Conservation (phyloP, 2,329 filamentous ascomycete species). For the Myriangium duriaei region DNA sequence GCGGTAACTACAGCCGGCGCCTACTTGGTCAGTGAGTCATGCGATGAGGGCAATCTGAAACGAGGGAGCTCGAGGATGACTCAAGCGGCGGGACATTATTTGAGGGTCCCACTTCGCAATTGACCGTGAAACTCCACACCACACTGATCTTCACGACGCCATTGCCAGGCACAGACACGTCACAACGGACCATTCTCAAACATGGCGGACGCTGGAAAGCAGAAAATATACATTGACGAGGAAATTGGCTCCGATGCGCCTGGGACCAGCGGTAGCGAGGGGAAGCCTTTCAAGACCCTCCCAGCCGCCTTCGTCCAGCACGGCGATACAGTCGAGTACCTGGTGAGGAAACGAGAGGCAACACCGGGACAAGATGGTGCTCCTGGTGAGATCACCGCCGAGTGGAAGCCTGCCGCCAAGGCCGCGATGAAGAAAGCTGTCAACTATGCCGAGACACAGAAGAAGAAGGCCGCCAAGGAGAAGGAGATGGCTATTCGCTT, state of each 20-base stretch:
- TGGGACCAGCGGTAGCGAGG: conserved; percentile 36
- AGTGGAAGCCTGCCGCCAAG: conserved; percentile 75
- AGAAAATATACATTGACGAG: conserved; percentile 64
- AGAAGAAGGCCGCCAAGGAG: conserved; percentile 75
- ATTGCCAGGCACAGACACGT: background rate
- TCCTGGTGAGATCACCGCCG: conserved; percentile 50
- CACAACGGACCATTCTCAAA: conserved; percentile 1
- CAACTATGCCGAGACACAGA: conserved; percentile 59
- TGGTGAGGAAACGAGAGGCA: conserved; percentile 55
- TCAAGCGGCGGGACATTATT: background rate
- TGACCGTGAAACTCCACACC: background rate
- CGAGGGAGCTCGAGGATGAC: no score
- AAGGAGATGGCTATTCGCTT: conserved; percentile 59
- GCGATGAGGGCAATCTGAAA: no score
- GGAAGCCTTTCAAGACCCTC: conserved; percentile 69
- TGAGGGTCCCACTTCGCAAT: background rate
- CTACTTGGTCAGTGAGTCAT: no score
- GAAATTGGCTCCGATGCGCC: conserved; percentile 56
- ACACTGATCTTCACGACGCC: background rate
- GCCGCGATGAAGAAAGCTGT: conserved; percentile 75
- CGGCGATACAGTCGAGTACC: conserved; percentile 49
- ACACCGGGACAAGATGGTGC: conserved; percentile 48
- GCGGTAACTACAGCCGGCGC: no score
- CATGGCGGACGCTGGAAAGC: conserved; percentile 22
- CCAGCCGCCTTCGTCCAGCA: conserved; percentile 65